These are phyloP conservation scores for Toxicodendron radicans DNA, from an alignment of 345 rosid species.

Conservation along the genomic window DNA sequence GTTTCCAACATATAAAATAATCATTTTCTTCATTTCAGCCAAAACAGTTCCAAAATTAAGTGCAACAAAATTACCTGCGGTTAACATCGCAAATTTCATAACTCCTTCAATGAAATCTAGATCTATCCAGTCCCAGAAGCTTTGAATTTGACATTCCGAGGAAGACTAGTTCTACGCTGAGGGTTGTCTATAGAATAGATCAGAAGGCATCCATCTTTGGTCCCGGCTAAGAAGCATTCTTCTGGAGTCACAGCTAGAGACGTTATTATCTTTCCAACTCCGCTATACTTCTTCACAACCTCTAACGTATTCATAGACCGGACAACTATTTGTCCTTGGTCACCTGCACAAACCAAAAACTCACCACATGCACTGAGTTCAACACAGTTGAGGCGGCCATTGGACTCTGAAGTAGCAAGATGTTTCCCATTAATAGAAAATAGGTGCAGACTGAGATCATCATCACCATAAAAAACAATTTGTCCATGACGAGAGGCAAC, in stretches of 20 bases:
- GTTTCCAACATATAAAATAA: background rate
- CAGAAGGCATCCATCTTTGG: constrained; percentile 90
- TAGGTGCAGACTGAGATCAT: constrained; percentile 86
- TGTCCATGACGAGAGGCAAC: constrained; percentile 83
- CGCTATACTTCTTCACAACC: constrained; percentile 66
- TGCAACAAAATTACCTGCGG: constrained; percentile 32
- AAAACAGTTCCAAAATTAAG: background rate
- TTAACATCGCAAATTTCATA: constrained; percentile 6
- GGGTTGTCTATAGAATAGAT: constrained; percentile 87
- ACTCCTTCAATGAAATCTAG: constrained; percentile 15
- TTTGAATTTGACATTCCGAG: constrained; percentile 55
- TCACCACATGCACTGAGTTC: constrained; percentile 88
- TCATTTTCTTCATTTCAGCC: background rate
- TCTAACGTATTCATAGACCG: constrained; percentile 92
- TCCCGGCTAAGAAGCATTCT: constrained; percentile 94
- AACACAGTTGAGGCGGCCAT: constrained; percentile 86
- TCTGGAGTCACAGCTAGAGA: constrained; percentile 80
- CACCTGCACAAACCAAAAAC: constrained; percentile 90
- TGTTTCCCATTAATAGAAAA: constrained; percentile 92
- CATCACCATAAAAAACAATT: constrained; percentile 78
- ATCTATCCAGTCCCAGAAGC: constrained; percentile 40
- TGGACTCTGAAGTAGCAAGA: constrained; percentile 86
- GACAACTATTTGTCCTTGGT: constrained; percentile 91
- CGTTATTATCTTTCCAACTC: constrained; percentile 81
- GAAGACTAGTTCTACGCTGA: constrained; percentile 52